Conservation (phyloP, 129 eudicot genomes). For the Escallonia rubra region DNA sequence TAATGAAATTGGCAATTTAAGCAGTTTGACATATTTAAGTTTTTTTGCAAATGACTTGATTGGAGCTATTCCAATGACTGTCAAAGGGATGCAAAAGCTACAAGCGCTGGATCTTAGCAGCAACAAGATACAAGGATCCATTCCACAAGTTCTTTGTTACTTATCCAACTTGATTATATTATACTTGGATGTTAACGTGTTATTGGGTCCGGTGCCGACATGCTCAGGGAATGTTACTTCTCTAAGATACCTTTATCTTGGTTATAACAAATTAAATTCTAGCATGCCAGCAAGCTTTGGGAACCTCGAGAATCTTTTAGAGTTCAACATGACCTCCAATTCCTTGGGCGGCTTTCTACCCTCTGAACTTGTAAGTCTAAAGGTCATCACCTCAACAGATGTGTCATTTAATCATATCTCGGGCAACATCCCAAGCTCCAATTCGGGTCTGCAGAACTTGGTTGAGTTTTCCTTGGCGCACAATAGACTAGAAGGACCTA, state of each 20-base stretch:
- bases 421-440: slow-evolving; percentile 2
- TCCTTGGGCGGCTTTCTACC: slow-evolving; percentile 1
- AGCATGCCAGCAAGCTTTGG: slow-evolving; percentile 4
- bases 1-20: too few species aligned
- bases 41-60: too few species aligned
- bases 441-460: background rate
- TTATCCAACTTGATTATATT: too few species aligned
- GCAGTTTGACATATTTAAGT: too few species aligned
- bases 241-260: background rate
- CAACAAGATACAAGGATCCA: too few species aligned
- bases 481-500: background rate
- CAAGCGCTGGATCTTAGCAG: too few species aligned
- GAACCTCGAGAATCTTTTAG: slow-evolving; percentile 5
- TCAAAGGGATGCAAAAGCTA: too few species aligned
- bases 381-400: background rate
- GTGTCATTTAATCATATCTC: slow-evolving; percentile 13
- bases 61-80: too few species aligned
- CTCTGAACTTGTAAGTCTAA: background rate
- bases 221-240: background rate
- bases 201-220: slow-evolving; percentile 2
- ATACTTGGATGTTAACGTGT: too few species aligned
- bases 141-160: too few species aligned
- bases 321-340: slow-evolving; percentile 4
- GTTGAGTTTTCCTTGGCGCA: too few species aligned
- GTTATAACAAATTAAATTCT: slow-evolving; percentile 1